phyloP scores from a whole-genome alignment of 2,329 filamentous ascomycete species.

The Alternaria triticina region DNA sequence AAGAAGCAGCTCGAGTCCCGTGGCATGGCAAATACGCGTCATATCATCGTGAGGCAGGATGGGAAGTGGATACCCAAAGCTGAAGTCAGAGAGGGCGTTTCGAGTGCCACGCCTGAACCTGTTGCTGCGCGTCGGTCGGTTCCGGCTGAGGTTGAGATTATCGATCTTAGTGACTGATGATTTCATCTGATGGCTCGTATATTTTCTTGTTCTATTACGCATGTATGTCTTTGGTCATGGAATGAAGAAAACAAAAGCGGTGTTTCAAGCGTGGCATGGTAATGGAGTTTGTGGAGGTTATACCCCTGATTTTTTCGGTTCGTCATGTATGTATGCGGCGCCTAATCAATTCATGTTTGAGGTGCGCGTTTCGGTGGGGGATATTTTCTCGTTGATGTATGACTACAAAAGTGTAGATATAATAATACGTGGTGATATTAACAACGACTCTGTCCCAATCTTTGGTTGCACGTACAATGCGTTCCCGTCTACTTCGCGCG shows the following conservation, averaged over 20 bases:
- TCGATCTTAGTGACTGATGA: conserved; percentile 20
- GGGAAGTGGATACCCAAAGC: conserved; percentile 68
- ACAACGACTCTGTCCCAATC: too few relatives aligned
- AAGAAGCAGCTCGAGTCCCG: conserved; percentile 60
- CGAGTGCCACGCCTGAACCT: neutral
- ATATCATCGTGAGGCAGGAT: conserved; percentile 68
- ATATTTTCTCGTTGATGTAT: neutral
- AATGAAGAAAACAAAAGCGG: neutral
- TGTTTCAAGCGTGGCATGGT: neutral
- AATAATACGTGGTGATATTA: neutral
- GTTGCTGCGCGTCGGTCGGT: neutral
- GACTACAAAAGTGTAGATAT: neutral
- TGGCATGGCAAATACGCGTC: conserved; percentile 60
- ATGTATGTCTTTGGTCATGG: neutral
- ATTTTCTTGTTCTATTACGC: neutral
- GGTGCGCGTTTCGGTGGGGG: neutral
- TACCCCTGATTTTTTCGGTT: neutral
- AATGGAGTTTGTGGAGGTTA: conserved; percentile 3
- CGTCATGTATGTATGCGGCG: neutral
- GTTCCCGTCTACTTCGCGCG: too few relatives aligned
- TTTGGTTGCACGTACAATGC: too few relatives aligned
- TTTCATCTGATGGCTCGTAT: neutral
- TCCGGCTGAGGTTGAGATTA: conserved; percentile 5
- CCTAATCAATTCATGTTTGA: neutral
- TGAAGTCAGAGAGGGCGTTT: conserved; percentile 11